Percentiles rank a stretch among this genome's conserved stretches.
Conservation (phyloP, 2,329 filamentous ascomycete genomes). For the Escovopsis sp. region DNA sequence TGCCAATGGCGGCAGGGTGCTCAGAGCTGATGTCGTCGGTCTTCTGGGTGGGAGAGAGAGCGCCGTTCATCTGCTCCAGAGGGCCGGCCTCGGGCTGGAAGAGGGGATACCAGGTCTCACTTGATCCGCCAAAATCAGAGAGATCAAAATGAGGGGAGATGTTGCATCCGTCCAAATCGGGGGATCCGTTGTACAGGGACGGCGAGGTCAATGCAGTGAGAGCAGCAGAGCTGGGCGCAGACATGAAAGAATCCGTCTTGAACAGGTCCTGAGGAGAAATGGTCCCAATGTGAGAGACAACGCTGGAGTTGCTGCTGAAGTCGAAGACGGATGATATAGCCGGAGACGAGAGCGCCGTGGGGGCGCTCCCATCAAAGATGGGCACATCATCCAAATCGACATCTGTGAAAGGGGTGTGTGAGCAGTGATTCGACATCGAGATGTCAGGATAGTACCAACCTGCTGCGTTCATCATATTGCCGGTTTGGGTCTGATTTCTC, state of each 20-base stretch:
- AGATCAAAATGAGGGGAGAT: slow-evolving; percentile 63
- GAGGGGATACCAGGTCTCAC: slow-evolving; percentile 56
- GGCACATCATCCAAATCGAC: slow-evolving; percentile 45
- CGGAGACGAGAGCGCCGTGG: slow-evolving; percentile 39
- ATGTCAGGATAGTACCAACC: slow-evolving; percentile 13
- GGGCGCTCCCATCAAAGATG: slow-evolving; percentile 37
- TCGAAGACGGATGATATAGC: slow-evolving; percentile 37
- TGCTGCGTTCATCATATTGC: slow-evolving; percentile 31
- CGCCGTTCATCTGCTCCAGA: slow-evolving; percentile 15
- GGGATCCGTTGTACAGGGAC: slow-evolving; percentile 63
- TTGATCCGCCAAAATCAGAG: slow-evolving; percentile 37
- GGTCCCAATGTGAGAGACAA: slow-evolving; percentile 46
- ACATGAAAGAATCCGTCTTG: slow-evolving; percentile 53
- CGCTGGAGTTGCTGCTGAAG: slow-evolving; percentile 32
- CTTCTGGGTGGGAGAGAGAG: slow-evolving; percentile 28
- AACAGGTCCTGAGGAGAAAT: slow-evolving; percentile 74
- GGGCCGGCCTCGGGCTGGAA: slow-evolving; percentile 40
- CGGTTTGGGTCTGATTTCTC: slow-evolving; percentile 33
- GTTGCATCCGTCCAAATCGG: slow-evolving; percentile 59
- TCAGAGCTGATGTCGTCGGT: slow-evolving; percentile 35
- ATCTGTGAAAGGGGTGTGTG: slow-evolving; percentile 26
- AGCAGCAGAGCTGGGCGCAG: slow-evolving; percentile 66
- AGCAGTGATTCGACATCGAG: slow-evolving; percentile 14
- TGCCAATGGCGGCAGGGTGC: slow-evolving; percentile 23
- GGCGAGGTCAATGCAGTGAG: slow-evolving; percentile 79